A percentile compares a stretch with the other conserved stretches of the same genome.
These are phyloP conservation scores for Sporobolomyces roseus DNA, from an alignment of 768 basidiomycete species.

Conservation along the genomic window DNA sequence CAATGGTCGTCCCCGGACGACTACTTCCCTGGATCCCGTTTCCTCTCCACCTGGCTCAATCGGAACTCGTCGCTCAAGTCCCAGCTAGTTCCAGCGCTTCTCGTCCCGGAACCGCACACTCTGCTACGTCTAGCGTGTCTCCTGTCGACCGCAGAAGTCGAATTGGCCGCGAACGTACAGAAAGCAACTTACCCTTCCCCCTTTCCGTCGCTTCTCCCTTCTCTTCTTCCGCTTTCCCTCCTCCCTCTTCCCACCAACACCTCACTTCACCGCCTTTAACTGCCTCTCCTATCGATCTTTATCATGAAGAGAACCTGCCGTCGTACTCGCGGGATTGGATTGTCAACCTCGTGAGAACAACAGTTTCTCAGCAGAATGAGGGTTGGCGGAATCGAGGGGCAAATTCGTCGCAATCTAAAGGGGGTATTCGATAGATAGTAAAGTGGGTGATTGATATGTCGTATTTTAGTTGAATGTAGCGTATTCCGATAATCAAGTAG, in stretches of 20 bases:
- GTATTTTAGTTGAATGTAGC: no score
- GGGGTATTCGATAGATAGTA: no score
- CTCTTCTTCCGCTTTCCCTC: conserved; percentile 16
- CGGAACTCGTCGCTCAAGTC: conserved; percentile 24
- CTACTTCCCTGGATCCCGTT: conserved; percentile 32
- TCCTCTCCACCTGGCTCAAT: conserved; percentile 31
- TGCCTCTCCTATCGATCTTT: no score
- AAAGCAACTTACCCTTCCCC: conserved; percentile 6
- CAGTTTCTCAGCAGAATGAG: conserved; percentile 1
- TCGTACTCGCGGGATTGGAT: conserved; percentile 30
- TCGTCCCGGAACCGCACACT: conserved; percentile 18
- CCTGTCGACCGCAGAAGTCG: conserved; percentile 13
- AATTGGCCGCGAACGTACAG: background rate
- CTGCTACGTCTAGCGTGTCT: background rate
- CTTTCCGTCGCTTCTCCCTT: conserved; percentile 16
- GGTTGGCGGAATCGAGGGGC: conserved; percentile 5
- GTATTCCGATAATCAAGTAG: no score
- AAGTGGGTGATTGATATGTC: no score
- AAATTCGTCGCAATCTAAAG: no score
- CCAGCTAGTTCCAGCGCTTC: background rate
- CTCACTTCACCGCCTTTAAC: no score
- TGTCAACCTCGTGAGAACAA: conserved; percentile 20
- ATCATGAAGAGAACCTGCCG: background rate
- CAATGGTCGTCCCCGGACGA: conserved; percentile 24
- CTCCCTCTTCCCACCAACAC: background rate